phyloP scores from a whole-genome alignment of 140 eudicot genomes.

The Anethum foeniculum region DNA sequence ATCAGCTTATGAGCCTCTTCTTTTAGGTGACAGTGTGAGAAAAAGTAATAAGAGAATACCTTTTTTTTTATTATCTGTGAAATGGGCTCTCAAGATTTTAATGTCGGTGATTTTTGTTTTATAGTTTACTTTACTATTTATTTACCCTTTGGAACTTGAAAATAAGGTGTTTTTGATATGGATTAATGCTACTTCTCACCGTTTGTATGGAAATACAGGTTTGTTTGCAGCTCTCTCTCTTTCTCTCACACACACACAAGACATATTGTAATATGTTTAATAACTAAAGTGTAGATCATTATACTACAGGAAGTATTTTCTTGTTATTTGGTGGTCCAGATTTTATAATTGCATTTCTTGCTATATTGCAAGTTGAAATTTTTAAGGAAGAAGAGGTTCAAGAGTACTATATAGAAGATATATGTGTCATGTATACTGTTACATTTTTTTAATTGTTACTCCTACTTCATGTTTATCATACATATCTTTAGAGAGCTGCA shows the following conservation, averaged over 20 bases:
- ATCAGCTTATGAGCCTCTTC: conserved; percentile 44
- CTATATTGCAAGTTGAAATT: conserved; percentile 37
- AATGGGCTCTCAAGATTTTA: conserved; percentile 53
- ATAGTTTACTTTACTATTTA: conserved; percentile 52
- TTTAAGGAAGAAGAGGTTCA: conserved; percentile 45
- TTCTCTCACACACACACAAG: not conserved
- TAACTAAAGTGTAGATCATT: not conserved
- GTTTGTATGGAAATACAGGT: conserved; percentile 66
- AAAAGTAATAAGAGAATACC: conserved; percentile 20
- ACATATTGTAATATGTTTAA: not conserved
- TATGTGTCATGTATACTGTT: not conserved
- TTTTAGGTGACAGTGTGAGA: conserved; percentile 26
- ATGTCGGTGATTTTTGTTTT: conserved; percentile 63
- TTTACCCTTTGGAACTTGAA: conserved; percentile 37
- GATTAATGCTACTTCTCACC: conserved; percentile 26
- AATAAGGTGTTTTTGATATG: conserved; percentile 13
- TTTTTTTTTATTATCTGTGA: conserved; percentile 32
- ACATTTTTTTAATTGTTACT: not conserved
- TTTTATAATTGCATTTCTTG: conserved; percentile 55
- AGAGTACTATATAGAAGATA: conserved; percentile 17
- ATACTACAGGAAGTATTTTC: conserved; percentile 54
- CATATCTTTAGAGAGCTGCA: no score
- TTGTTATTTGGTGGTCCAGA: conserved; percentile 56
- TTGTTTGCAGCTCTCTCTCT: not conserved
- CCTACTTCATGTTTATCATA: no score